phyloP scores from a whole-genome alignment of 2,329 filamentous ascomycete genomes.

The Aschersonia sp. region DNA sequence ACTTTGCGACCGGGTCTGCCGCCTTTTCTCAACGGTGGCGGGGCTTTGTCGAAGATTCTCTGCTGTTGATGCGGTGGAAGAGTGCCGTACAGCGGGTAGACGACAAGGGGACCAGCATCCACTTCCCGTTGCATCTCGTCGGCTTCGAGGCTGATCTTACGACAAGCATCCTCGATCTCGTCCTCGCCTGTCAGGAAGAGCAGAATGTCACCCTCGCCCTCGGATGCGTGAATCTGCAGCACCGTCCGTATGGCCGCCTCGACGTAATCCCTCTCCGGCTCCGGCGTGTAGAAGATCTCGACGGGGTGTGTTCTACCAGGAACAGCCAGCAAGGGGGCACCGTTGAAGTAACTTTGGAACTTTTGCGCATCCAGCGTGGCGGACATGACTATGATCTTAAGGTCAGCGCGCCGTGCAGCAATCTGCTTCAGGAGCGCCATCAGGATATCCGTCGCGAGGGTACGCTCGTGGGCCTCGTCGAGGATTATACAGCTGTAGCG shows the following conservation, averaged over 20 bases:
- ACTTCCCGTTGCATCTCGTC: slow-evolving; percentile 88
- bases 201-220: slow-evolving; percentile 83
- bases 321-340: slow-evolving; percentile 84
- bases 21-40: slow-evolving; percentile 54
- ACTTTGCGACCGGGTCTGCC: slow-evolving; percentile 84
- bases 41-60: slow-evolving; percentile 84
- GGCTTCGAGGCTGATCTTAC: slow-evolving; percentile 80
- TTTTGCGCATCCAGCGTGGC: slow-evolving; percentile 95
- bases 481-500: slow-evolving; percentile 97
- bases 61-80: slow-evolving; percentile 89
- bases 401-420: slow-evolving; percentile 63
- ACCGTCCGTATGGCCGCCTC: slow-evolving; percentile 92
- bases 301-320: slow-evolving; percentile 92
- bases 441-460: slow-evolving; percentile 89
- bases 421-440: slow-evolving; percentile 95
- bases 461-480: slow-evolving; percentile 96
- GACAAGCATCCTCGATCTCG: slow-evolving; percentile 91
- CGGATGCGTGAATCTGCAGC: slow-evolving; percentile 87
- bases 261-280: slow-evolving; percentile 92
- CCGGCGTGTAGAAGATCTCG: slow-evolving; percentile 96
- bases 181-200: slow-evolving; percentile 96
- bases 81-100: slow-evolving; percentile 90
- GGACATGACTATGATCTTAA: slow-evolving; percentile 99
- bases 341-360: slow-evolving; percentile 94
- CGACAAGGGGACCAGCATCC: slow-evolving; percentile 74